Conservation (phyloP, 1,284 basidiomycete species). For the Sporisorium sorghi region DNA sequence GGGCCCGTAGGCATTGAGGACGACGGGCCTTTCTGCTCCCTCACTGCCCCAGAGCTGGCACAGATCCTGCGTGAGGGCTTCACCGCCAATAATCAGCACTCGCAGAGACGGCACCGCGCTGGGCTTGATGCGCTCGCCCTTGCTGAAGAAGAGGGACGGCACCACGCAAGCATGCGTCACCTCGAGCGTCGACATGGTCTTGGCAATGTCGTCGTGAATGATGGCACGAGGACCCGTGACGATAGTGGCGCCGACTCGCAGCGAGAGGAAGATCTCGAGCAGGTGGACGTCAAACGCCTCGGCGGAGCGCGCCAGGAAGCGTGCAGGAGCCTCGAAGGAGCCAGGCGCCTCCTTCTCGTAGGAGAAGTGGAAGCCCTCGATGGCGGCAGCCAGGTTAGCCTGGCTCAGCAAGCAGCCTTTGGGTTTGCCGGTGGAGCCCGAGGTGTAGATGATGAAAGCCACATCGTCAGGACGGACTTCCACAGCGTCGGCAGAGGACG, state of each 20-base stretch:
- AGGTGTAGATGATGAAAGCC: constrained; percentile 67
- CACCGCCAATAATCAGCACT: constrained; percentile 64
- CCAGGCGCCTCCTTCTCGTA: constrained; percentile 55
- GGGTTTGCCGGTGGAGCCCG: constrained; percentile 64
- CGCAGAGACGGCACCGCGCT: constrained; percentile 55
- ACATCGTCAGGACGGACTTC: constrained; percentile 31
- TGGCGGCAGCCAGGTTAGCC: constrained; percentile 56
- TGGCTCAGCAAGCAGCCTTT: constrained; percentile 63
- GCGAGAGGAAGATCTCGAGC: constrained; percentile 65
- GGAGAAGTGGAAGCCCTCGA: constrained; percentile 51
- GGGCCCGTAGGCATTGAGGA: constrained; percentile 66
- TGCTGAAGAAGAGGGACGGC: constrained; percentile 65
- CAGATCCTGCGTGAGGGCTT: constrained; percentile 57
- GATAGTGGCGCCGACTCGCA: constrained; percentile 63
- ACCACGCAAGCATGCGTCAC: constrained; percentile 67
- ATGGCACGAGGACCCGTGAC: constrained; percentile 61
- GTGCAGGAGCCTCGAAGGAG: constrained; percentile 37
- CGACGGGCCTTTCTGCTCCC: constrained; percentile 29
- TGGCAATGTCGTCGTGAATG: constrained; percentile 63
- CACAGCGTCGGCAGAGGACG: background rate
- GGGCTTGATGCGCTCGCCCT: constrained; percentile 54
- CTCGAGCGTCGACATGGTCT: constrained; percentile 53
- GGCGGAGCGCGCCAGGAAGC: constrained; percentile 65
- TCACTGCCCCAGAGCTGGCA: constrained; percentile 56
- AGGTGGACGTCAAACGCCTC: constrained; percentile 69